Evolutionary conservation across 768 basidiomycete species (phyloP).

Genomic region (Suillus weaverae): DNA sequence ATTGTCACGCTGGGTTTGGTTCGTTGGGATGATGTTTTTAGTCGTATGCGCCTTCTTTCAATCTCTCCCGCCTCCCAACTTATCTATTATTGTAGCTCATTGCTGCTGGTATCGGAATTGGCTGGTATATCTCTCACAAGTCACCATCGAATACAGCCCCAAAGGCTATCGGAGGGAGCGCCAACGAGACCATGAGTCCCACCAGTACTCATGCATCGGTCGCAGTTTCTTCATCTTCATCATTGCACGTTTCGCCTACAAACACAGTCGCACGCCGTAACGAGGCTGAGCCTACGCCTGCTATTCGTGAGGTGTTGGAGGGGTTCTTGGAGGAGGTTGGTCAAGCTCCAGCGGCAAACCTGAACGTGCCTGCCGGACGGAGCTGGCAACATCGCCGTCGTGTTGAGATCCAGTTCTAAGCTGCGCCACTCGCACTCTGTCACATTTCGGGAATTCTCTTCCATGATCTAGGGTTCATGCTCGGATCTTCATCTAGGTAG

Average conservation of each 20-base stretch:
- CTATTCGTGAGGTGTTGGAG: neutral
- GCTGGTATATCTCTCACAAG: conserved; percentile 58
- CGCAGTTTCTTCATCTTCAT: conserved; percentile 13
- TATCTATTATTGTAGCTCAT: conserved; percentile 37
- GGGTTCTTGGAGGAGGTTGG: conserved; percentile 11
- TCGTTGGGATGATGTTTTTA: conserved; percentile 60
- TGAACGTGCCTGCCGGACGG: neutral
- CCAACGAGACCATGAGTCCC: conserved; percentile 38
- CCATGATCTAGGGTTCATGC: conserved; percentile 4
- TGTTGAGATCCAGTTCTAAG: conserved; percentile 15
- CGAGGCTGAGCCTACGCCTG: conserved; percentile 17
- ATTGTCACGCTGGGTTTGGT: conserved; percentile 68
- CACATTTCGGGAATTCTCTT: neutral
- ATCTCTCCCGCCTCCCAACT: neutral
- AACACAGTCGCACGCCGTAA: conserved; percentile 51
- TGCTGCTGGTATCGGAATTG: conserved; percentile 58
- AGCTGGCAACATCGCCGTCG: conserved; percentile 17
- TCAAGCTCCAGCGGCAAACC: neutral
- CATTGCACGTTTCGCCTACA: conserved; percentile 58
- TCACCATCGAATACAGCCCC: conserved; percentile 51
- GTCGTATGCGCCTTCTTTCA: conserved; percentile 38
- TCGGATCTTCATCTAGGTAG: neutral
- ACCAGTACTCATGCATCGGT: conserved; percentile 20
- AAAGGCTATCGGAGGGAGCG: conserved; percentile 64
- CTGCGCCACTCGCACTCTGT: neutral